phyloP scores from a whole-genome alignment of 306 rosid genomes.

The Castanea sativa region DNA sequence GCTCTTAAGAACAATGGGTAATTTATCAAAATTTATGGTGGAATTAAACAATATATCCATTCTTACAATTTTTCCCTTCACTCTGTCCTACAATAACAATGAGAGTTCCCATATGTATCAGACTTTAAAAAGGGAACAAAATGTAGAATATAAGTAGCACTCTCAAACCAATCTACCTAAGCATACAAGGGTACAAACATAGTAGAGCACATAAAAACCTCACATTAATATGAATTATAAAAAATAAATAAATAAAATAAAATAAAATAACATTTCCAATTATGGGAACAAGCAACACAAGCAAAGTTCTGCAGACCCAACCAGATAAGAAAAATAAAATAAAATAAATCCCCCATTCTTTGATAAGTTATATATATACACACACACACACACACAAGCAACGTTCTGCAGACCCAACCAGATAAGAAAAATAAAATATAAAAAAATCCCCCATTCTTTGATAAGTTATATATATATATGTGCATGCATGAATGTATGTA shows the following conservation, averaged over 20 bases:
- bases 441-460: not conserved
- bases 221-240: not conserved
- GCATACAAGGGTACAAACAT: not conserved
- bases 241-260: not conserved
- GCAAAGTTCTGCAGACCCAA: not conserved
- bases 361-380: not conserved
- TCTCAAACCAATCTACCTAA: not conserved
- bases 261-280: not conserved
- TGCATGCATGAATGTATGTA: not conserved
- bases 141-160: not conserved
- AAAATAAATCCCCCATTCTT: not conserved
- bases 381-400: not conserved
- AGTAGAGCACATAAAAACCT: not conserved
- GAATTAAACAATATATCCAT: not conserved
- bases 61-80: not conserved
- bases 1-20: no score
- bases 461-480: not conserved
- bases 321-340: not conserved
- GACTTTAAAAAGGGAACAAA: not conserved
- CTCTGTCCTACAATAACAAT: not conserved
- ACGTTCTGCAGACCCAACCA: not conserved
- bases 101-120: not conserved
- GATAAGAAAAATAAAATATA: not conserved
- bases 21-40: no score
- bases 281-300: not conserved